phyloP scores from a whole-genome alignment of 2,329 filamentous ascomycete species.

The Sporothrix dimorphospora region DNA sequence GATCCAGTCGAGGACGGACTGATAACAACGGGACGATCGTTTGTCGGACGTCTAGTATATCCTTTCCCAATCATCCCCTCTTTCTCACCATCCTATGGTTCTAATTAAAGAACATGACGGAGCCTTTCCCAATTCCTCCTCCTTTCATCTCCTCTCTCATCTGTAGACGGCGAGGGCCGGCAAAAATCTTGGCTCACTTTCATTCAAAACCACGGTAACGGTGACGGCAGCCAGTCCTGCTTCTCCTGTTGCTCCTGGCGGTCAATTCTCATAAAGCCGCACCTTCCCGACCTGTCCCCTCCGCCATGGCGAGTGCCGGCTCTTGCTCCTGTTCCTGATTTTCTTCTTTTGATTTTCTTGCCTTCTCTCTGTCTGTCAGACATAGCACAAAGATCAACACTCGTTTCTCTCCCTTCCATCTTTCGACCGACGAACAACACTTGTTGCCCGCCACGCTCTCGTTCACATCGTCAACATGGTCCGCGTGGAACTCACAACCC shows the following conservation, averaged over 20 bases:
- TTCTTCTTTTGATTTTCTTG: not conserved
- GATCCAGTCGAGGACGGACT: not conserved
- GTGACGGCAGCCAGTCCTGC: not conserved
- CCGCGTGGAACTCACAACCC: conserved; percentile 33
- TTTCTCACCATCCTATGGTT: not conserved
- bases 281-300: not conserved
- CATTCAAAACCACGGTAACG: not conserved
- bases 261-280: not conserved
- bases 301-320: not conserved
- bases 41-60: not conserved
- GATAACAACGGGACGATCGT: not conserved
- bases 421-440: not conserved
- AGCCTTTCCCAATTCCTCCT: not conserved
- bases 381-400: not conserved
- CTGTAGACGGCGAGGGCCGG: conserved; percentile 1
- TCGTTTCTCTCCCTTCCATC: not conserved
- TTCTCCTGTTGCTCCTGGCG: not conserved
- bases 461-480: conserved; percentile 33
- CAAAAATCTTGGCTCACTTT: conserved; percentile 5
- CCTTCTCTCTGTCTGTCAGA: not conserved
- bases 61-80: not conserved
- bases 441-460: not conserved
- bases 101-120: conserved; percentile 22
- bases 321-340: not conserved
- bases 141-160: not conserved